Evolutionary conservation across 805 yeast species (phyloP).

Genomic region (Debaryomyces maramus): DNA sequence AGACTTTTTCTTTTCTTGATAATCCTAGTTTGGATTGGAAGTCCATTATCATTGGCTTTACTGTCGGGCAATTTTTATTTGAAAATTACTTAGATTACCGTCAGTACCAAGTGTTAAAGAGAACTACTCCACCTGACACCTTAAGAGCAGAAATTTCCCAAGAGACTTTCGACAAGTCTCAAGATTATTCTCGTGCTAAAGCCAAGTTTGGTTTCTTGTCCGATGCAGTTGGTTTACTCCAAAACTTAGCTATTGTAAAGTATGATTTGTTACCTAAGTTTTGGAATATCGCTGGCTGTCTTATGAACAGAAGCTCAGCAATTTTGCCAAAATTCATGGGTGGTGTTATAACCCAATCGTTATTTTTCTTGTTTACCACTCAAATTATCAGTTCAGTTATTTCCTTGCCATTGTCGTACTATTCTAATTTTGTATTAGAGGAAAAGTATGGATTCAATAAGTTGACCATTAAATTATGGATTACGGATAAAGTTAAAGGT

Average conservation of each 20-base stretch:
- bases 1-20: conserved; percentile 58
- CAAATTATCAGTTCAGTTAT: conserved; percentile 54
- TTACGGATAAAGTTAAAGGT: conserved; percentile 68
- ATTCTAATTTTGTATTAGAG: conserved; percentile 83
- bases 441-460: conserved; percentile 94
- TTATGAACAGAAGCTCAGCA: conserved; percentile 51
- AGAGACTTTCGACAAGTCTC: conserved; percentile 74
- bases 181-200: conserved; percentile 77
- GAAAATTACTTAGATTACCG: conserved; percentile 73
- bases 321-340: conserved; percentile 40
- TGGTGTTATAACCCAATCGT: conserved; percentile 70
- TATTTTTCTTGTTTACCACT: conserved; percentile 56
- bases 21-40: conserved; percentile 80
- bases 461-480: conserved; percentile 68
- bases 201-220: conserved; percentile 63
- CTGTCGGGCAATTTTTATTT: conserved; percentile 72
- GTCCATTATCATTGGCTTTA: conserved; percentile 65
- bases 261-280: conserved; percentile 49
- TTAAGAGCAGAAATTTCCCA: conserved; percentile 65
- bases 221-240: conserved; percentile 49
- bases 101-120: conserved; percentile 67
- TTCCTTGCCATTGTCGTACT: conserved; percentile 69
- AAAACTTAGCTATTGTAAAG: conserved; percentile 58
- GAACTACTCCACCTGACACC: conserved; percentile 61
- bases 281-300: conserved; percentile 52